phyloP scores from a whole-genome alignment of 257 asterid genomes.

The Galeopsis tetrahit region DNA sequence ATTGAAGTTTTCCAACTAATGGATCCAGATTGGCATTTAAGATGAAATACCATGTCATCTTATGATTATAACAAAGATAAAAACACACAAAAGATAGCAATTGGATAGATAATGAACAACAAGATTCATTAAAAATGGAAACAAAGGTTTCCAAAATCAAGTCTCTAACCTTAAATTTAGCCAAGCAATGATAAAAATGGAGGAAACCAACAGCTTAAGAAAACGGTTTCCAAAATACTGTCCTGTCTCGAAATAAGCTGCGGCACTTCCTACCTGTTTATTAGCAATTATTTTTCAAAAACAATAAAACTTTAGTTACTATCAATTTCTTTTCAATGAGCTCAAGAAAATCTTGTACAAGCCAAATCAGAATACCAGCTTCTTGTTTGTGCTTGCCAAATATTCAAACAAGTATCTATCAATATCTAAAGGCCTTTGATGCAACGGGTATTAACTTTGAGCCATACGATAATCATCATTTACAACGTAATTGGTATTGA shows the following conservation, averaged over 20 bases:
- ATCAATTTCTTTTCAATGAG: not conserved
- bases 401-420: not conserved
- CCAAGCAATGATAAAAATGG: slow-evolving; percentile 82
- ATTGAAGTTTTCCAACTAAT: too few species aligned
- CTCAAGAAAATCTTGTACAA: not conserved
- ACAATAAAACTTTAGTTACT: not conserved
- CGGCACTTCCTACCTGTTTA: slow-evolving; percentile 89
- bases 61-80: not conserved
- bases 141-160: slow-evolving; percentile 17
- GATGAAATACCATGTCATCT: slow-evolving; percentile 10
- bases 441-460: too few species aligned
- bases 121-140: slow-evolving; percentile 3
- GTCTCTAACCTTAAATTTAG: slow-evolving; percentile 75
- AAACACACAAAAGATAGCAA: not conserved
- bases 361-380: not conserved
- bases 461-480: too few species aligned
- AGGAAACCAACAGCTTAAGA: slow-evolving; percentile 66
- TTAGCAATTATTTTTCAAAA: slow-evolving; percentile 15
- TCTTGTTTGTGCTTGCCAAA: slow-evolving; percentile 7
- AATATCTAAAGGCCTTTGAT: not conserved
- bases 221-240: slow-evolving; percentile 57
- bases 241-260: slow-evolving; percentile 83
- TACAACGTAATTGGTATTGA: not conserved
- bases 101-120: not conserved
- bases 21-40: slow-evolving; percentile 15